A percentile compares a stretch with the other conserved stretches of the same genome.
Conservation (phyloP, 2,329 filamentous ascomycete genomes). For the Trichophyton schoenleinii region DNA sequence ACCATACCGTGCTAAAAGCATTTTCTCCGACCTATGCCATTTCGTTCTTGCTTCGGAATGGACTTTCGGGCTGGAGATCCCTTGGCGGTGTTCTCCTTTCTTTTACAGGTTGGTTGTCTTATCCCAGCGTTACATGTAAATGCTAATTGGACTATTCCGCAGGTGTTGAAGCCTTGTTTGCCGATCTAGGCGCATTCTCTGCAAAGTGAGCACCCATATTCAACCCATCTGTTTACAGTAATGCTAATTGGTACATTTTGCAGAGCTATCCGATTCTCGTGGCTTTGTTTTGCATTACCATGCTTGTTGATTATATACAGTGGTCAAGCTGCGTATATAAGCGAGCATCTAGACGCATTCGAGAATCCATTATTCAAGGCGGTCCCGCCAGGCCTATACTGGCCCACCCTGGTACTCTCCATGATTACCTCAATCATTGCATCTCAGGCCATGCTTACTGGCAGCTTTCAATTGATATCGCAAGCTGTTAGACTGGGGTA, state of each 20-base stretch:
- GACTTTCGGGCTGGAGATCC: slow-evolving; percentile 39
- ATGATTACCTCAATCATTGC: slow-evolving; percentile 62
- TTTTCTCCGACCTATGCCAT: slow-evolving; percentile 41
- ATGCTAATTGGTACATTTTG: slow-evolving; percentile 1
- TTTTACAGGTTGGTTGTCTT: slow-evolving; percentile 42
- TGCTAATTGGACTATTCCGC: neutral
- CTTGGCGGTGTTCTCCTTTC: slow-evolving; percentile 55
- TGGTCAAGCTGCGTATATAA: slow-evolving; percentile 64
- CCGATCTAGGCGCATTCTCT: slow-evolving; percentile 60
- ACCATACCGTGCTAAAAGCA: slow-evolving; percentile 39
- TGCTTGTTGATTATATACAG: slow-evolving; percentile 50
- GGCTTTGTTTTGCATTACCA: slow-evolving; percentile 56
- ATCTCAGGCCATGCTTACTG: slow-evolving; percentile 67
- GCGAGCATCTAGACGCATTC: slow-evolving; percentile 46
- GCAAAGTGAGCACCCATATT: slow-evolving; percentile 11
- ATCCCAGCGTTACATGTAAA: neutral
- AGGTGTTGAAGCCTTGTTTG: slow-evolving; percentile 66
- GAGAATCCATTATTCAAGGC: slow-evolving; percentile 63
- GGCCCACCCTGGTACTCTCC: slow-evolving; percentile 55
- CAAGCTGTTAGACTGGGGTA: slow-evolving; percentile 63
- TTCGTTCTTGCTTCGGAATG: slow-evolving; percentile 38
- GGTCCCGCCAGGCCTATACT: slow-evolving; percentile 54
- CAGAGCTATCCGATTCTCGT: slow-evolving; percentile 58
- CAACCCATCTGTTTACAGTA: neutral
- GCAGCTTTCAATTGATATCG: slow-evolving; percentile 56